Conservation (phyloP, 2,329 filamentous ascomycete genomes). For the Diaporthe amygdali region DNA sequence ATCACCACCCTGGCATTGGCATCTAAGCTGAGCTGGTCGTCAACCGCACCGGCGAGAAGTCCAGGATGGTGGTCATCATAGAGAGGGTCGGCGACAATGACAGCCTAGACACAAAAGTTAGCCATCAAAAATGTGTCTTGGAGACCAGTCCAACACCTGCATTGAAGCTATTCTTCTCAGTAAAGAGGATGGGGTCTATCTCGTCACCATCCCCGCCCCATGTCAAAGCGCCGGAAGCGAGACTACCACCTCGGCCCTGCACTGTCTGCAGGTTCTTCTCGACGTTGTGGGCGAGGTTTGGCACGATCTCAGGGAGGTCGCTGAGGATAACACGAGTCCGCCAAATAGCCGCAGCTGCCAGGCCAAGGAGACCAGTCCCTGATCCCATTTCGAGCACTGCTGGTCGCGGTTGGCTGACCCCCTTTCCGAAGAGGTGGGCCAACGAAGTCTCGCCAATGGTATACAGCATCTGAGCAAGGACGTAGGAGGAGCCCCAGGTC, state of each 20-base stretch:
- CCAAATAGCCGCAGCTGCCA: slow-evolving; percentile 80
- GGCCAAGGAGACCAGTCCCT: slow-evolving; percentile 88
- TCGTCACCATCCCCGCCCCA: slow-evolving; percentile 67
- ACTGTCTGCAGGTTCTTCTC: slow-evolving; percentile 66
- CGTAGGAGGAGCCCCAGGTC: slow-evolving; percentile 92
- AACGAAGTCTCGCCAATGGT: slow-evolving; percentile 50
- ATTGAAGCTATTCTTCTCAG: slow-evolving; percentile 55
- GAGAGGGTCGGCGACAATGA: slow-evolving; percentile 85
- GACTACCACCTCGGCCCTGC: slow-evolving; percentile 56
- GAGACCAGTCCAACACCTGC: slow-evolving; percentile 36
- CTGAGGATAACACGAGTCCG: slow-evolving; percentile 73
- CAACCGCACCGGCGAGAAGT: slow-evolving; percentile 74
- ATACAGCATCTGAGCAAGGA: slow-evolving; percentile 76
- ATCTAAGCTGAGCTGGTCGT: slow-evolving; percentile 65
- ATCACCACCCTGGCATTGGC: slow-evolving; percentile 70
- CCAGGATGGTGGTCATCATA: slow-evolving; percentile 85
- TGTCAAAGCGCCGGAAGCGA: slow-evolving; percentile 71
- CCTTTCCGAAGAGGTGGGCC: slow-evolving; percentile 48
- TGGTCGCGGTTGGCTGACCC: slow-evolving; percentile 36
- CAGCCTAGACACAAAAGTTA: slow-evolving; percentile 54
- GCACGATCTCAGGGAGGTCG: slow-evolving; percentile 82
- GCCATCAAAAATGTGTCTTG: slow-evolving; percentile 21
- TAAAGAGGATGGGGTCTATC: slow-evolving; percentile 50
- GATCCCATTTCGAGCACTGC: slow-evolving; percentile 80
- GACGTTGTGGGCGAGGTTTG: slow-evolving; percentile 80